Base-by-base conservation (phyloP, 2,329 filamentous ascomycete species). In the Cercospora citrullina region DNA sequence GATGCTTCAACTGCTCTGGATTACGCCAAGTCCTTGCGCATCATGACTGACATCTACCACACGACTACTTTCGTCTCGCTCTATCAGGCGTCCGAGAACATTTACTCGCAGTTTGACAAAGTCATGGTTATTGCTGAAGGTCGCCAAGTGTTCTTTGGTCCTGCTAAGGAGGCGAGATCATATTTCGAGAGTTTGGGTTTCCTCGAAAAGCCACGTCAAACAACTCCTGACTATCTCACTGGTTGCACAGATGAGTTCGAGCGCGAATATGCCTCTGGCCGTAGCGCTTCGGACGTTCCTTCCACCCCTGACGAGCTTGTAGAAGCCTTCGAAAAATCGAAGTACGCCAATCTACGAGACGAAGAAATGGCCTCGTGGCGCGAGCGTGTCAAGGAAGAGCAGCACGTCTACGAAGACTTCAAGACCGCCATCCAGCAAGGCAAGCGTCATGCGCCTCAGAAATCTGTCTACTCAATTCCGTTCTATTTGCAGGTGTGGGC, bases 161-260 rank as follows among this genome's bases (percentile, higher is more conserved):
- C 89, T 0, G 81, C 87, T 0, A 79, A 84, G 1, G 87, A 91
- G 70, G 92, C 92, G 1, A 84, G 91, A 28, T 80, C 79, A 60
- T 94, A 94, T 77, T 94, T 95, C 68, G 91, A 94, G 75, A 81
- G 86, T 1, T 85, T 95, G 1, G 92, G 92, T 0, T 95, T 93
- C 76, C 83, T 88, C 5, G 86, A 89, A 7, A 90, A 90, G 61
- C 91, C 91, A 1, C 85, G 92, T 61, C 91, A 94, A 78, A 95
- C 92, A 0, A 93, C 90, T 0, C 90, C 91, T 0, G 92, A 95
- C 76, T 95, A 93, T 73, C 82, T 95, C 10, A 94, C 91, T 0
- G 91, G 90, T 51, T 93, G 90, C 77, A 95, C 92, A 1, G 91
- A 94, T 75, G 87, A 90, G n/a, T 94, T 91, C 72, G 92, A 96